Base-by-base conservation (phyloP, 2,329 filamentous ascomycete genomes). In the Arthrobotrys musiformis region DNA sequence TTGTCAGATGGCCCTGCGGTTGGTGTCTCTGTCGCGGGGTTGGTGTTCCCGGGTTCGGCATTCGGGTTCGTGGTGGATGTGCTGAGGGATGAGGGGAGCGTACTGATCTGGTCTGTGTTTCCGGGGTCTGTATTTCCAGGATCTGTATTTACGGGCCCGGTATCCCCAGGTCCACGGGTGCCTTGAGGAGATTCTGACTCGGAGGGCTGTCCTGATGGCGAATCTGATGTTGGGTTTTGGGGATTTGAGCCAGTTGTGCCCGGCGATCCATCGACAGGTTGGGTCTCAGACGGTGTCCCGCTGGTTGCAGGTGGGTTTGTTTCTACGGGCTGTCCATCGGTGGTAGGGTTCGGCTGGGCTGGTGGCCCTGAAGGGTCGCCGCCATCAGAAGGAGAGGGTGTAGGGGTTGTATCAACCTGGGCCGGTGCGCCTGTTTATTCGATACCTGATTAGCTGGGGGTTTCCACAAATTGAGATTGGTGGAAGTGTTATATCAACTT, bases 201-300 rank as follows among this genome's bases (percentile, higher is more conserved):
- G 4, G 50, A 56, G 24, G 54, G 30, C 4, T 8, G 6, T 35
- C 50, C 30, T 9, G 50, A n/a, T 13, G 50, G 19, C 17, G 50
- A 56, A 35, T 56, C 50, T n/a, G 50, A 56, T 1, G 54, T 58
- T 26, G 50, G 50, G 22, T 33, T 52, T 19, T 52, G 48, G 13
- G 48, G 26, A 9, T 17, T 35, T 0, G 50, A 22, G 5, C 50
- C 28, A 7, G 28, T 35, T 56, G 15, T 17, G 50, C 8, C 40
- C n/a, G 54, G 54, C 40, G 54, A 33, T 2, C 40, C 54, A n/a
- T 58, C 54, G 33, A 58, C 11, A 13, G 54, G 54, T 24, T 24
- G 17, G 19, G 3, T 58, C 3, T 58, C 54, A 8, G 54, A 58
- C 8, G 54, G 54, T 2, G 17, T 15, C 7, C 54, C 54, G 1